A percentile compares a stretch with the other conserved stretches of the same genome.
Evolutionary conservation across 352 stramenopile genomes (phyloP).

Genomic region (Globisporangium canariense): DNA sequence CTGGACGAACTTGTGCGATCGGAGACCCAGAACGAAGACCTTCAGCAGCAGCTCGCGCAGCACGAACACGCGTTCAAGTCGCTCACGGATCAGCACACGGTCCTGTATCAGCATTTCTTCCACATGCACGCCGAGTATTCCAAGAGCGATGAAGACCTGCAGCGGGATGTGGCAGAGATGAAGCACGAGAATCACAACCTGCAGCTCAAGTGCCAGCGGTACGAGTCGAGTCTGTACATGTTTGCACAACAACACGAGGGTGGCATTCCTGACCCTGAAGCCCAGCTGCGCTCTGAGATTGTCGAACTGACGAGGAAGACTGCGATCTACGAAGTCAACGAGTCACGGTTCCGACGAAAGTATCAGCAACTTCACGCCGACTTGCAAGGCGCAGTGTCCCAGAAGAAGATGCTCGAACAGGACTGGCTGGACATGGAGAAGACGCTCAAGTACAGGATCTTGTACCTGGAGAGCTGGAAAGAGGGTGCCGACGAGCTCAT

Average conservation of each 20-base stretch:
- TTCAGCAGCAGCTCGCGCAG: constrained; percentile 38
- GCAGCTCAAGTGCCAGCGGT: constrained; percentile 46
- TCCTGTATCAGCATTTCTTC: constrained; percentile 75
- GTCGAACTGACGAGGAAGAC: constrained; percentile 73
- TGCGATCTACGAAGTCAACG: constrained; percentile 81
- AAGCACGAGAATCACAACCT: constrained; percentile 38
- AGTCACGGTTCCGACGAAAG: constrained; percentile 66
- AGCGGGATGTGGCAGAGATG: constrained; percentile 37
- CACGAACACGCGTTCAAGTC: constrained; percentile 57
- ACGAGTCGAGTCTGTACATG: constrained; percentile 49
- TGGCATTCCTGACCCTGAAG: constrained; percentile 23
- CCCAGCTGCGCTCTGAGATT: constrained; percentile 40
- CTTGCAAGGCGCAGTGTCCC: constrained; percentile 29
- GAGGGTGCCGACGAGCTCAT: constrained; percentile 61
- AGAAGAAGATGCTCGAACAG: constrained; percentile 39
- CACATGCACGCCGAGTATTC: constrained; percentile 49
- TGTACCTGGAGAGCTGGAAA: constrained; percentile 93
- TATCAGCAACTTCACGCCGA: constrained; percentile 50
- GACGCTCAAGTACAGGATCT: constrained; percentile 79
- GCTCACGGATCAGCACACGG: constrained; percentile 66
- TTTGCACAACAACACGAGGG: constrained; percentile 30
- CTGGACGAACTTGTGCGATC: constrained; percentile 55
- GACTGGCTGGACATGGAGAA: constrained; percentile 89
- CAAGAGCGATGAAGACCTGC: constrained; percentile 33
- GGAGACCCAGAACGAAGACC: constrained; percentile 45